These are phyloP conservation scores for Yarrowia alimentaria DNA, from an alignment of 805 yeast genomes.

Conservation along the genomic window DNA sequence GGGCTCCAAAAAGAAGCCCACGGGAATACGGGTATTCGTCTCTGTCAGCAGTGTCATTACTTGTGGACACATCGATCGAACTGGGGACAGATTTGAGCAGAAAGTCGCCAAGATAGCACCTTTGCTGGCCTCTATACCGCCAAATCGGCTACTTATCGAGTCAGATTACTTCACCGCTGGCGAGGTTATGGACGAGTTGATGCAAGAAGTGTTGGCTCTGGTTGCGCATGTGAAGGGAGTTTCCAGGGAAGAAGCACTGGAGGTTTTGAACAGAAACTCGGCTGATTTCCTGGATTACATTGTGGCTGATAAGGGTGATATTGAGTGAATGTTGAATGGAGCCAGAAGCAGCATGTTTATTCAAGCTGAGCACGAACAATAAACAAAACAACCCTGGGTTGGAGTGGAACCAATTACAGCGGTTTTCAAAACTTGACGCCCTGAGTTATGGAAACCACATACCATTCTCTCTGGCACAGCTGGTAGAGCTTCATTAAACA, in stretches of 20 bases:
- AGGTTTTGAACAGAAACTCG: not conserved
- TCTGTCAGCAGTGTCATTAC: constrained; percentile 50
- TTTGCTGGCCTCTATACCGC: constrained; percentile 42
- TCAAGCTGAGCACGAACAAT: no score
- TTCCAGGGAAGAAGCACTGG: not conserved
- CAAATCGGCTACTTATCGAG: constrained; percentile 47
- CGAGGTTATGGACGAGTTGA: constrained; percentile 32
- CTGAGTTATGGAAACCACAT: no score
- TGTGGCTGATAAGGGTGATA: no score
- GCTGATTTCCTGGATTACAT: constrained; percentile 4
- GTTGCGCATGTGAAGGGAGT: not conserved
- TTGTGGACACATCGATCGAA: constrained; percentile 37
- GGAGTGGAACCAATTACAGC: no score
- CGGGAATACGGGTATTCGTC: constrained; percentile 43
- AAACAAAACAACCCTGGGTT: no score
- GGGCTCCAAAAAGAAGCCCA: constrained; percentile 11
- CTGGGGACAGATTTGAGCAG: constrained; percentile 18
- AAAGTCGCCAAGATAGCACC: constrained; percentile 8
- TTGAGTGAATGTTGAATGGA: no score
- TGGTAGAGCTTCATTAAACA: no score
- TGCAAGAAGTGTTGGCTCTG: constrained; percentile 26
- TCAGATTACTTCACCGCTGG: constrained; percentile 49
- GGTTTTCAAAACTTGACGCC: no score
- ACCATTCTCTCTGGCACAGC: no score
- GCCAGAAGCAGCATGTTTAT: no score